A percentile compares a stretch with the other conserved stretches of the same genome.
Conservation (phyloP, 768 basidiomycete genomes). For the Strobilomyces dryophilus region DNA sequence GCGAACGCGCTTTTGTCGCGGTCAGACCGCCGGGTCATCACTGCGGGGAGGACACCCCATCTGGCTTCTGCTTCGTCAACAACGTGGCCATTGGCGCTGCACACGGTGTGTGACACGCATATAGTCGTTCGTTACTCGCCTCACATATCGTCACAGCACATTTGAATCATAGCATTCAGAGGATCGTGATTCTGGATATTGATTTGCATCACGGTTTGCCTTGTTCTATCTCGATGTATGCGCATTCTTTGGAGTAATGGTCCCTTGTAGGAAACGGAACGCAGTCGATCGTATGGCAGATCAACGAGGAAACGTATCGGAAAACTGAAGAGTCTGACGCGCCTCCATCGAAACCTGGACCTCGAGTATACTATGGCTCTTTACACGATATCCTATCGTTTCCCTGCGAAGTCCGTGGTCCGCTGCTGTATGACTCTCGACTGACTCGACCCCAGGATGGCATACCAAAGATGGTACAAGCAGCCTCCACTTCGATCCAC, state of each 20-base stretch:
- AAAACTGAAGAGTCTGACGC: constrained; percentile 54
- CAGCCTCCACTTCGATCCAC: constrained; percentile 55
- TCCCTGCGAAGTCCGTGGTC: constrained; percentile 72
- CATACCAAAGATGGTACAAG: constrained; percentile 70
- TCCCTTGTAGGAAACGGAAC: constrained; percentile 77
- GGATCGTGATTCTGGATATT: constrained; percentile 86
- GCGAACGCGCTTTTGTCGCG: constrained; percentile 67
- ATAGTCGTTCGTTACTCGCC: not conserved
- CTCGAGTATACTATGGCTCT: constrained; percentile 82
- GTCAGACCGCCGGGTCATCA: constrained; percentile 93
- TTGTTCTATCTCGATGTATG: not conserved
- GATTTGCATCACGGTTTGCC: constrained; percentile 35
- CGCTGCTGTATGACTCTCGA: not conserved
- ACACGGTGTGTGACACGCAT: constrained; percentile 55
- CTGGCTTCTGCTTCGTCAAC: constrained; percentile 94
- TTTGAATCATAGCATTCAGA: constrained; percentile 69
- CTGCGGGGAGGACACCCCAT: constrained; percentile 85
- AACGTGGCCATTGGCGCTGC: constrained; percentile 90
- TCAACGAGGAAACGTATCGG: constrained; percentile 84
- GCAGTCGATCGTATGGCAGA: constrained; percentile 85
- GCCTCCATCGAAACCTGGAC: constrained; percentile 35
- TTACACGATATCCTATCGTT: constrained; percentile 92
- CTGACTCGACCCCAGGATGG: constrained; percentile 57
- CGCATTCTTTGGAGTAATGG: not conserved
- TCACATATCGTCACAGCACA: constrained; percentile 55